Conservation (phyloP, 2,329 filamentous ascomycete genomes). For the Xylariaceae sp. region DNA sequence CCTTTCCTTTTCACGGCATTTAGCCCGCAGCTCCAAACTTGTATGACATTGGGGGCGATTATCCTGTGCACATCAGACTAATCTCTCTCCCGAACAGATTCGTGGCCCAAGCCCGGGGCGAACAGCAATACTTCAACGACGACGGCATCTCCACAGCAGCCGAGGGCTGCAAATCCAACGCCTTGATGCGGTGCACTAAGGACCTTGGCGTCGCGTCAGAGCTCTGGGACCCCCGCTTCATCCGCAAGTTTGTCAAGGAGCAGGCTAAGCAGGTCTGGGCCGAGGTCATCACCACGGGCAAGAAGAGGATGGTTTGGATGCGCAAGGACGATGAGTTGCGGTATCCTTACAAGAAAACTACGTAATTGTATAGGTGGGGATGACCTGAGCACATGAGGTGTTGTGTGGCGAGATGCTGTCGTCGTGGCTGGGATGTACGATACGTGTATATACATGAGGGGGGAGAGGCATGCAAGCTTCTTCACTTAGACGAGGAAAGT, state of each 20-base stretch:
- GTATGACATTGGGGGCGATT: too few relatives aligned
- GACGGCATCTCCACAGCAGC: constrained; percentile 91
- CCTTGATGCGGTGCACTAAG: constrained; percentile 97
- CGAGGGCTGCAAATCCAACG: constrained; percentile 97
- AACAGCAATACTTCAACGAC: constrained; percentile 88
- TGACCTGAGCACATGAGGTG: neutral
- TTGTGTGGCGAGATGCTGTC: neutral
- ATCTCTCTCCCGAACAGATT: constrained; percentile 54
- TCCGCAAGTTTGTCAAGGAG: constrained; percentile 75
- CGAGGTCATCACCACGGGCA: constrained; percentile 83
- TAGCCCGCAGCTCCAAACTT: neutral
- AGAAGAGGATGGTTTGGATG: constrained; percentile 82
- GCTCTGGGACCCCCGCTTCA: constrained; percentile 92
- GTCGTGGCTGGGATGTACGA: constrained; percentile 7
- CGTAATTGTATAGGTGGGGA: neutral
- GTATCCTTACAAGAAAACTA: constrained; percentile 54
- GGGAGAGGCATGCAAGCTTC: too few relatives aligned
- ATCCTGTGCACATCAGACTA: neutral
- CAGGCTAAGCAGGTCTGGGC: constrained; percentile 81
- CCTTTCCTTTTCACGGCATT: neutral
- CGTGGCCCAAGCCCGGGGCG: constrained; percentile 87
- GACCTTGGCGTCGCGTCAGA: constrained; percentile 93
- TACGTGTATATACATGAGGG: constrained; percentile 4
- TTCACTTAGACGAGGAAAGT: too few relatives aligned
- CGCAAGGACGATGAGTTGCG: constrained; percentile 76